Evolutionary conservation across 345 rosid species (phyloP).

Genomic region (Murraya koenigii): DNA sequence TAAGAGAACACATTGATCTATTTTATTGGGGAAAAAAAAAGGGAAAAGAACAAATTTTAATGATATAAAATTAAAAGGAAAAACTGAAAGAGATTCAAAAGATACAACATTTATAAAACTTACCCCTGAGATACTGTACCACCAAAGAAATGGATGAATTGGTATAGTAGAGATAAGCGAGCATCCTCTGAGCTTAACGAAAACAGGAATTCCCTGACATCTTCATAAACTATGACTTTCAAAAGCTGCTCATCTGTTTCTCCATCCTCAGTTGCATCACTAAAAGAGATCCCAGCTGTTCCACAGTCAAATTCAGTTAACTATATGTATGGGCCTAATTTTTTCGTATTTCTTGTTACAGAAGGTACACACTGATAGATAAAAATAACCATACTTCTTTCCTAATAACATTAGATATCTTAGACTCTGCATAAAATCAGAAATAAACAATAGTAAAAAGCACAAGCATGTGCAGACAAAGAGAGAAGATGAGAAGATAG

Average conservation of each 20-base stretch:
- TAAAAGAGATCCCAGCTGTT: constrained; percentile 41
- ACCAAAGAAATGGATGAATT: constrained; percentile 85
- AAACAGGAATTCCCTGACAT: constrained; percentile 71
- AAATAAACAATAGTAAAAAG: background rate
- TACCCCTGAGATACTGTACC: constrained; percentile 67
- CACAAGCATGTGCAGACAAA: background rate
- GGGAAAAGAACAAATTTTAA: background rate
- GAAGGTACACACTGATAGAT: background rate
- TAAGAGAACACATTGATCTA: background rate
- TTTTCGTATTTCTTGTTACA: background rate
- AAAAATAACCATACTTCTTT: background rate
- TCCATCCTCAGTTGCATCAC: constrained; percentile 39
- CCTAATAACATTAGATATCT: background rate
- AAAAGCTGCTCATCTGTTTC: constrained; percentile 68
- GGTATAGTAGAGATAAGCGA: constrained; percentile 64
- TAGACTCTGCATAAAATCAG: background rate
- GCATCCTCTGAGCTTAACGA: constrained; percentile 70
- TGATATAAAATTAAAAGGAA: background rate
- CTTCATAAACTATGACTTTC: constrained; percentile 75
- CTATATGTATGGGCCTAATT: background rate
- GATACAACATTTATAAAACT: background rate
- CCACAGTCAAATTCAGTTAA: constrained; percentile 13
- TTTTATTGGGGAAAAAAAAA: background rate
- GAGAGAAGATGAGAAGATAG: constrained; percentile 18
- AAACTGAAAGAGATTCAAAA: background rate